Conservation (phyloP, 2,329 filamentous ascomycete genomes). For the Coniochaeta sp. region DNA sequence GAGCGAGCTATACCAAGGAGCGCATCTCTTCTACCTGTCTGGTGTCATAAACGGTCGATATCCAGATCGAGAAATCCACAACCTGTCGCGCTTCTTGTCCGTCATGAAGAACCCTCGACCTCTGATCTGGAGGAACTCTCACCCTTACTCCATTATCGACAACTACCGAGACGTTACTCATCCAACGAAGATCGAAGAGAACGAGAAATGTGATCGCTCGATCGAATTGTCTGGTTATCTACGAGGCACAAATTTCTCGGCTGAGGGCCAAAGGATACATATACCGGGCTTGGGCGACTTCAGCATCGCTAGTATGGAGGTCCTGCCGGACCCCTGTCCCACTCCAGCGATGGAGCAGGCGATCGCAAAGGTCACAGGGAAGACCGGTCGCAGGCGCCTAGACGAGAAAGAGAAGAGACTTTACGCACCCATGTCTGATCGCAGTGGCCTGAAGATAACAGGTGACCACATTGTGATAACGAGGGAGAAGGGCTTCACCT, state of each 20-base stretch:
- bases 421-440: conserved; percentile 97
- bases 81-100: conserved; percentile 87
- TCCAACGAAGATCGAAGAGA: conserved; percentile 81
- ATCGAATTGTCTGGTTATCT: conserved; percentile 91
- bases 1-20: conserved; percentile 94
- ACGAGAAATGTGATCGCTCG: conserved; percentile 84
- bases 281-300: conserved; percentile 89
- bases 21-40: conserved; percentile 93
- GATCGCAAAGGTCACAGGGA: conserved; percentile 75
- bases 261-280: conserved; percentile 79
- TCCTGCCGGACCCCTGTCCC: conserved; percentile 87
- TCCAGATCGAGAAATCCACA: conserved; percentile 93
- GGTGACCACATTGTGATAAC: conserved; percentile 93
- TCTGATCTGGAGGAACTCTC: conserved; percentile 92
- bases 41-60: conserved; percentile 96
- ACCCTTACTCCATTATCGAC: conserved; percentile 90
- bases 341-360: conserved; percentile 88
- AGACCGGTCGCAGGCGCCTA: conserved; percentile 69
- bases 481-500: conserved; percentile 65
- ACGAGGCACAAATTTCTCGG: conserved; percentile 87
- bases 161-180: conserved; percentile 94
- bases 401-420: conserved; percentile 96
- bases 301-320: conserved; percentile 74
- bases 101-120: conserved; percentile 99
- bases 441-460: conserved; percentile 90